A percentile compares a stretch with the other conserved stretches of the same genome.
These are phyloP conservation scores for Lipomyces kockii DNA, from an alignment of 805 yeast species.

Conservation along the genomic window DNA sequence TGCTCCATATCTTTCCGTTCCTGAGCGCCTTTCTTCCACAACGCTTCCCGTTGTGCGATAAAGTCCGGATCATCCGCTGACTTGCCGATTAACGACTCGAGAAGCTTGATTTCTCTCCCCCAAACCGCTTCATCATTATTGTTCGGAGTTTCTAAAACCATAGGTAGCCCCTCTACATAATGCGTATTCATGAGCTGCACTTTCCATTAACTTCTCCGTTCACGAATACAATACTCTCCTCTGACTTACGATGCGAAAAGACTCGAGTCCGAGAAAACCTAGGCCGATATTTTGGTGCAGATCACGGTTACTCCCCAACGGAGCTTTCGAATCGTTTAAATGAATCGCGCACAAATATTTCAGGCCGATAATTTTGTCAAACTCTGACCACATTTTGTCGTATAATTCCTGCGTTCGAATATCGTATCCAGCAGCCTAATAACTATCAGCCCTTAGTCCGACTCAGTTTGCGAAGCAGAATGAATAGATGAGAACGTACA, in stretches of 20 bases:
- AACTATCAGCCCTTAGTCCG: not conserved
- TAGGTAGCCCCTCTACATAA: conserved; percentile 68
- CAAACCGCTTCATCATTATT: conserved; percentile 55
- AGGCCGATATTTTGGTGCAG: conserved; percentile 87
- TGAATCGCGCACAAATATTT: conserved; percentile 81
- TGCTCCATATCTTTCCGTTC: conserved; percentile 53
- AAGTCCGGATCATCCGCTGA: conserved; percentile 60
- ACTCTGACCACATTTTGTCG: conserved; percentile 71
- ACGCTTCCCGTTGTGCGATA: conserved; percentile 51
- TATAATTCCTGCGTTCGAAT: conserved; percentile 63
- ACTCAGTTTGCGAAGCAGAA: not conserved
- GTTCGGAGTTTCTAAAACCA: conserved; percentile 83
- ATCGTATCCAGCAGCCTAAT: conserved; percentile 83
- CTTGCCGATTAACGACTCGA: conserved; percentile 79
- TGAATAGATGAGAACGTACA: conserved; percentile 45
- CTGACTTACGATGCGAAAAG: conserved; percentile 60
- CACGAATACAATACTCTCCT: not conserved
- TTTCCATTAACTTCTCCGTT: not conserved
- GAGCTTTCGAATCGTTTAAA: conserved; percentile 93
- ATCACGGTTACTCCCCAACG: conserved; percentile 86
- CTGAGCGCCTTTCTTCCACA: conserved; percentile 64
- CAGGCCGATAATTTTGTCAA: conserved; percentile 74
- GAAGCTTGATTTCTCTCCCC: conserved; percentile 51
- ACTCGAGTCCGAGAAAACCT: conserved; percentile 88
- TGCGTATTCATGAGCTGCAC: conserved; percentile 65